Evolutionary conservation across 2,329 filamentous ascomycete species (phyloP).

Genomic region (Alternaria gaisen): DNA sequence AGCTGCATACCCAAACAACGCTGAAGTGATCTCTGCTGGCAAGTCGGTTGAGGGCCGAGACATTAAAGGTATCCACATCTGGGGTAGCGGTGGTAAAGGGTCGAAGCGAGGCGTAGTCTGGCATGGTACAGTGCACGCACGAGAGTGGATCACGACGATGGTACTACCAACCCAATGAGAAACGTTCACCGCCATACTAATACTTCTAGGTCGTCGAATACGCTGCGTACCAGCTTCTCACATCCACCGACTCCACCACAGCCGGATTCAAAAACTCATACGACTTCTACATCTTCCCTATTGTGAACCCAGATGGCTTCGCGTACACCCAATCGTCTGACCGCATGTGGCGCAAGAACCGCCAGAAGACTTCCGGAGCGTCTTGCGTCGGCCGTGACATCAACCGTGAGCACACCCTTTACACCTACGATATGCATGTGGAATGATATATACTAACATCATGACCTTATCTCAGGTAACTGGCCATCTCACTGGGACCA

Average conservation of each 20-base stretch:
- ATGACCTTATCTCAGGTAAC: conserved; percentile 30
- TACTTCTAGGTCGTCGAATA: conserved; percentile 42
- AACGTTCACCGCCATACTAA: conserved; percentile 9
- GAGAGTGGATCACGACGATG: conserved; percentile 51
- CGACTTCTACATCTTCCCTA: conserved; percentile 68
- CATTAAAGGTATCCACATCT: conserved; percentile 52
- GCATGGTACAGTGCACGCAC: conserved; percentile 51
- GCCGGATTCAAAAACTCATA: conserved; percentile 65
- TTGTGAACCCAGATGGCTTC: conserved; percentile 53
- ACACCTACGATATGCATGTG: neutral
- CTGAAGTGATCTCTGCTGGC: conserved; percentile 47
- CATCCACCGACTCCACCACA: conserved; percentile 39
- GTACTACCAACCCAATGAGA: conserved; percentile 1
- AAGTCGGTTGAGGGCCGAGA: conserved; percentile 50
- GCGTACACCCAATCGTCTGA: conserved; percentile 50
- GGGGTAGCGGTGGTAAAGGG: conserved; percentile 49
- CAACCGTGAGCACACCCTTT: conserved; percentile 33
- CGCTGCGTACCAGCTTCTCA: conserved; percentile 48
- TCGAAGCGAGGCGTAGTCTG: conserved; percentile 49
- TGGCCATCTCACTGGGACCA: conserved; percentile 50
- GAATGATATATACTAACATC: neutral
- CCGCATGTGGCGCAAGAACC: conserved; percentile 53
- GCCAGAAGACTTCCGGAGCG: conserved; percentile 40
- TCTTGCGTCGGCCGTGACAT: conserved; percentile 51
- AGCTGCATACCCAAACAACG: conserved; percentile 46